Evolutionary conservation across 345 rosid genomes (phyloP), one percentile per base, ranked within the genome.

Genomic region (Acer saccharum): DNA sequence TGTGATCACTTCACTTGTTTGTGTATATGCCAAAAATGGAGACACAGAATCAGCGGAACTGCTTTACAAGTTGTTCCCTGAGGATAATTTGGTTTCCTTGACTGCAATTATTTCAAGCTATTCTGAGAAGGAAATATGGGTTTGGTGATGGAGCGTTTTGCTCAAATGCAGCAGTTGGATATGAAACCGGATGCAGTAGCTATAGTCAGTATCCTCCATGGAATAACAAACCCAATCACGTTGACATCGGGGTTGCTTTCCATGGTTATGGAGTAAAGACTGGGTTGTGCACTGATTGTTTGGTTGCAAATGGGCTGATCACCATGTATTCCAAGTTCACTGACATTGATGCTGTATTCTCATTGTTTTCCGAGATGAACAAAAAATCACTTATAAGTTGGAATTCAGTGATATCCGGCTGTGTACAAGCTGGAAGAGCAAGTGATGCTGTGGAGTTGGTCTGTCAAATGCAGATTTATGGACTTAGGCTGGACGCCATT

Each of bases 391-490:
- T 92, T 52, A 86, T 80, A 66, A 90, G 91, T 83, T 94, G 98
- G 96, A 94, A 94, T 78, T 90, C 98, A 4, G 82, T 92, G 68
- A 90, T 94, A 85, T 87, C 98, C 10, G 90, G 94, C 12, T 92
- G 93, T 68, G 85, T 87, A 68, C 97, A 90, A 66, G 84, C 93
- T 29, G 97, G 96, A 82, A 81, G 72, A 60, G 87, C 91, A 27
- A 80, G 67, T 54, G 87, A 84, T 68, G 94, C 91, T 2, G 73
- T 92, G 80, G 81, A 82, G 71, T 79, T 89, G 10, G 88, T 89
- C 69, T 67, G 79, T 84, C 87, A 85, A 77, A 87, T 94, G 97
- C 91, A 75, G 73, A 75, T 75, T 72, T 82, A 43, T 25, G 92
- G 89, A 69, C 76, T 63, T 27, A 64, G 32, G 29, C 91, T 94